Evolutionary conservation across 2,329 filamentous ascomycete species (phyloP).

Genomic region (Claviceps africana): DNA sequence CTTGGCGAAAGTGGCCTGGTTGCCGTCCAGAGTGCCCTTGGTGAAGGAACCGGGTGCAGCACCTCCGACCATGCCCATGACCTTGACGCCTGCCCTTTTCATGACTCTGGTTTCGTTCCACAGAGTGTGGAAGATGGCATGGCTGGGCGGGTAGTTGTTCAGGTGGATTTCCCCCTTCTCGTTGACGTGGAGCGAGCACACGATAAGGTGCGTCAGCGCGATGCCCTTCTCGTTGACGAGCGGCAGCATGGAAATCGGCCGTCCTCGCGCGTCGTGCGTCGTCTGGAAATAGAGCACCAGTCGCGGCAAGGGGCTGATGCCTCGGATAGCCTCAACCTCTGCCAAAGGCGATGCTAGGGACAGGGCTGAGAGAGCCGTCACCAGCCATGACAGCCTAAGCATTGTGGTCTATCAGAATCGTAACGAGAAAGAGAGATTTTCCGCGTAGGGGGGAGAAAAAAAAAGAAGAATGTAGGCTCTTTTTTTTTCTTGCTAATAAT

Average conservation of each 20-base stretch:
- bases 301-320: background rate
- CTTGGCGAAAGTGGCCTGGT: slow-evolving; percentile 36
- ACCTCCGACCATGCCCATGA: slow-evolving; percentile 75
- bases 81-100: slow-evolving; percentile 58
- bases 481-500: background rate
- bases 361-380: background rate
- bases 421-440: background rate
- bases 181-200: slow-evolving; percentile 73
- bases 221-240: slow-evolving; percentile 24
- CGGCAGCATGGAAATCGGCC: slow-evolving; percentile 36
- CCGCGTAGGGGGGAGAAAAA: background rate
- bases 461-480: background rate
- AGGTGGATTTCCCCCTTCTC: slow-evolving; percentile 50
- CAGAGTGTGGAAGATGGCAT: slow-evolving; percentile 51
- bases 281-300: background rate
- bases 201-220: slow-evolving; percentile 58
- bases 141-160: slow-evolving; percentile 58
- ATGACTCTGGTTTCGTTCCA: slow-evolving; percentile 62
- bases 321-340: background rate
- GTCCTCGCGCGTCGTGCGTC: slow-evolving; percentile 21
- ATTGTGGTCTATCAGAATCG: background rate
- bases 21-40: slow-evolving; percentile 34
- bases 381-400: background rate
- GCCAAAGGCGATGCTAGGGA: background rate
- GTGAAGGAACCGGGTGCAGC: slow-evolving; percentile 58